phyloP scores from a whole-genome alignment of 768 basidiomycete species.

The Coprinopsis sp. region DNA sequence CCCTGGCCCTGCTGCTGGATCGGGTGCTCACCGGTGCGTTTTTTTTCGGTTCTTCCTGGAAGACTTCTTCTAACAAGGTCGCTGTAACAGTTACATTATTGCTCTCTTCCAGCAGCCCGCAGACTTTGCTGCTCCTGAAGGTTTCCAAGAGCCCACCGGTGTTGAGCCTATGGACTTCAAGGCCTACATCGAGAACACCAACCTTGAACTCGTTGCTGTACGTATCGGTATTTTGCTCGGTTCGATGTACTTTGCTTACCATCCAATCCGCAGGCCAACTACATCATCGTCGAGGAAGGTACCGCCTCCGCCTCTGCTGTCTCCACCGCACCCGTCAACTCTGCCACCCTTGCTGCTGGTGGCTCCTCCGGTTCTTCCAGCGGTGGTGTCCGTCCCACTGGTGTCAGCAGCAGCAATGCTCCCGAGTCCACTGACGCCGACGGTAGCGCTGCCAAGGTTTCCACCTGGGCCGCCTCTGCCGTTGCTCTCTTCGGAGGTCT shows the following conservation, averaged over 20 bases:
- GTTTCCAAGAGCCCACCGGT: conserved; percentile 44
- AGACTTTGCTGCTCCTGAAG: conserved; percentile 55
- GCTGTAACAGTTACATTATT: conserved; percentile 54
- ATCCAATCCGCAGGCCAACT: conserved; percentile 46
- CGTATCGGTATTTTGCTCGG: conserved; percentile 1
- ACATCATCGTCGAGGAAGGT: conserved; percentile 72
- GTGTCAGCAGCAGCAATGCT: conserved; percentile 8
- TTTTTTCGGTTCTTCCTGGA: neutral
- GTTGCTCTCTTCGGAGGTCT: conserved; percentile 7
- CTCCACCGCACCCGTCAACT: conserved; percentile 34
- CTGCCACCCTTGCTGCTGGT: conserved; percentile 11
- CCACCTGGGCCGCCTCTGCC: conserved; percentile 4
- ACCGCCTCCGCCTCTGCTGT: conserved; percentile 46
- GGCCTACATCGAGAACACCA: conserved; percentile 52
- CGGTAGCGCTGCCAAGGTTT: neutral
- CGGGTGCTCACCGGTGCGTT: conserved; percentile 66
- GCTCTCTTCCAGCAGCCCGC: conserved; percentile 61
- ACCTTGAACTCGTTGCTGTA: conserved; percentile 63
- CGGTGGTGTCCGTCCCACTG: conserved; percentile 13
- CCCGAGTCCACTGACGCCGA: neutral
- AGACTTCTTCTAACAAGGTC: neutral
- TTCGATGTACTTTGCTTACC: conserved; percentile 1
- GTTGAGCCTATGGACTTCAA: conserved; percentile 54
- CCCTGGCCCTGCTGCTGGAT: conserved; percentile 63
- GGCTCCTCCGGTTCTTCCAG: no score